Base-by-base conservation (phyloP, 1,284 basidiomycete genomes). In the Trichosporon ovoides region DNA sequence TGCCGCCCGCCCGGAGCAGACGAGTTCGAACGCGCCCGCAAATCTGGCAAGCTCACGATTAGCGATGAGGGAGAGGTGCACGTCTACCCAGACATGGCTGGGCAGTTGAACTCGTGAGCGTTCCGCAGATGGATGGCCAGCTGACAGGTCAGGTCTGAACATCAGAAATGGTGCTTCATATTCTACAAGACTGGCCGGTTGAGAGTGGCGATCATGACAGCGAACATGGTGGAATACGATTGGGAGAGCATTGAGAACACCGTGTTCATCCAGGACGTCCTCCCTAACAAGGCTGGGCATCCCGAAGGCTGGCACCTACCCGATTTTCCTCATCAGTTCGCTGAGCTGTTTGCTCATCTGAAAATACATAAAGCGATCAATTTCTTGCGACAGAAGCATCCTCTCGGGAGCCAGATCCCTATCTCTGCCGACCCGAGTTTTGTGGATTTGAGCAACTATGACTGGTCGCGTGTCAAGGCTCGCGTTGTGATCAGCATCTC, bases 241-340 rank as follows among this genome's bases (percentile, higher is more conserved):
- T 78, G 72, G 71, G 65, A 72, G 9, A 38, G 28, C 35, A 77
- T 78, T 50, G 72, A 78, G 56, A 78, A 78, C 58, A 74, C 71
- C 12, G 66, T 74, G 16, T 78, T 75, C 62, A 67, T 77, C 3
- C 77, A 78, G 60, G 77, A 78, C 55, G 71, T 78, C 53, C 61
- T 70, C 7, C 71, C 67, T 7, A 46, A 50, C n/a, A 38, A 53
- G 33, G 24, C 18, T 6, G 37, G 13, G 7, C 43, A 12, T n/a
- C 24, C n/a, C 16, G 19, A 43, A 3, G 22, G 35, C 11, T 48
- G 43, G 43, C 55, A 63, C 14, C 50, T 66, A 2, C 54, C 55
- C 40, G 72, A 76, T 52, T 68, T 76, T 36, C 66, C 73, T 7
- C 19, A 53, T 3, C 71, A 71, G 55, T 77, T 78, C 58, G 48